Conservation (phyloP, 306 rosid genomes). For the Inga leiocalycina region DNA sequence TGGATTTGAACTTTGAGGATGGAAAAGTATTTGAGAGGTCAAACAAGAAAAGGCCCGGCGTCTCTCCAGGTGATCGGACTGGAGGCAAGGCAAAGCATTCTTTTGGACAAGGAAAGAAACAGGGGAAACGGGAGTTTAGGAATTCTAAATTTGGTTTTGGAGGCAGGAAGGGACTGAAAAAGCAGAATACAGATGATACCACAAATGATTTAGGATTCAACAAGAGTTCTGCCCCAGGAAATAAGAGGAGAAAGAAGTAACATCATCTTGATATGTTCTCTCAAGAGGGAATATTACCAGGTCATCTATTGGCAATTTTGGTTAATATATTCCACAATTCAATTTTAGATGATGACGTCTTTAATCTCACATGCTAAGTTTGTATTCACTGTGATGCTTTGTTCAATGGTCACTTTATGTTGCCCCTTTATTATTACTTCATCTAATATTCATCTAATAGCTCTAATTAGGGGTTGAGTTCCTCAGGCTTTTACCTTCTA, state of each 20-base stretch:
- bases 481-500: not conserved
- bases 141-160: conserved; percentile 45
- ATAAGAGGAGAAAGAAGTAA: conserved; percentile 69
- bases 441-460: not conserved
- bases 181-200: conserved; percentile 73
- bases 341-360: not conserved
- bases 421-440: not conserved
- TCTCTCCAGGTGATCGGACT: conserved; percentile 72
- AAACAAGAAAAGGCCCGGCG: conserved; percentile 65
- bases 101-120: conserved; percentile 47
- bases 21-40: conserved; percentile 77
- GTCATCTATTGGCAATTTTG: not conserved
- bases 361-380: not conserved
- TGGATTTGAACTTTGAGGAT: conserved; percentile 60
- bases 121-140: conserved; percentile 58
- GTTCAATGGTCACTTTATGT: not conserved
- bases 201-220: conserved; percentile 55
- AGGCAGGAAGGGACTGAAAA: conserved; percentile 57
- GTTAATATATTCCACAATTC: not conserved
- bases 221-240: conserved; percentile 40
- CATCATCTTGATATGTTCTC: not conserved
- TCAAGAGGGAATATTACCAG: conserved; percentile 1
- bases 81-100: conserved; percentile 72
- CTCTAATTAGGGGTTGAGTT: not conserved
- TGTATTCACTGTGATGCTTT: not conserved